Evolutionary conservation across 2,329 filamentous ascomycete species (phyloP).

Genomic region (Venturiaceae sp.): DNA sequence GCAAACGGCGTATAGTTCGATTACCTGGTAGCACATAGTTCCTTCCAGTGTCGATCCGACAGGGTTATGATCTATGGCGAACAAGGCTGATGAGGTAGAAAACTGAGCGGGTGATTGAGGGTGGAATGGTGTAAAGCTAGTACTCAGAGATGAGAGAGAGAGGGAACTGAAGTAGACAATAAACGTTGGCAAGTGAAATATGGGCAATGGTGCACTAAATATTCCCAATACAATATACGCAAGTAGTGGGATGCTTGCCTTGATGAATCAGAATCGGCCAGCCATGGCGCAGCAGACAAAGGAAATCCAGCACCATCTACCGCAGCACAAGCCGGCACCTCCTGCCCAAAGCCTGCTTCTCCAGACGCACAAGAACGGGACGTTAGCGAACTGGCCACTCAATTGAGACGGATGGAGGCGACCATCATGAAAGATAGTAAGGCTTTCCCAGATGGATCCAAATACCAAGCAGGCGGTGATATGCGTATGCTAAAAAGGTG

Average conservation of each 20-base stretch:
- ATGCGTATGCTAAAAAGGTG: background rate
- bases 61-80: background rate
- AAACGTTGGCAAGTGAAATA: background rate
- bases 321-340: background rate
- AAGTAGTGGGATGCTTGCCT: background rate
- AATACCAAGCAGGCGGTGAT: background rate
- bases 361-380: background rate
- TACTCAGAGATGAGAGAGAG: background rate
- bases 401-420: background rate
- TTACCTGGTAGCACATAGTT: constrained; percentile 74
- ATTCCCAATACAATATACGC: background rate
- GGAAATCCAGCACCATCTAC: background rate
- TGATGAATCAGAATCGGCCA: background rate
- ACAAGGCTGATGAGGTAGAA: background rate
- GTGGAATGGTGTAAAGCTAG: background rate
- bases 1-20: constrained; percentile 63
- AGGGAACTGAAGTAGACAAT: background rate
- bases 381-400: background rate
- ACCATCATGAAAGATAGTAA: background rate
- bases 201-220: background rate
- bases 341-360: background rate
- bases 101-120: background rate
- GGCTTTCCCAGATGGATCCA: background rate
- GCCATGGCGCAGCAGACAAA: background rate
- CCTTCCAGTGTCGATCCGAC: background rate